Conservation (phyloP, 805 yeast genomes). For the Yarrowia bubula region DNA sequence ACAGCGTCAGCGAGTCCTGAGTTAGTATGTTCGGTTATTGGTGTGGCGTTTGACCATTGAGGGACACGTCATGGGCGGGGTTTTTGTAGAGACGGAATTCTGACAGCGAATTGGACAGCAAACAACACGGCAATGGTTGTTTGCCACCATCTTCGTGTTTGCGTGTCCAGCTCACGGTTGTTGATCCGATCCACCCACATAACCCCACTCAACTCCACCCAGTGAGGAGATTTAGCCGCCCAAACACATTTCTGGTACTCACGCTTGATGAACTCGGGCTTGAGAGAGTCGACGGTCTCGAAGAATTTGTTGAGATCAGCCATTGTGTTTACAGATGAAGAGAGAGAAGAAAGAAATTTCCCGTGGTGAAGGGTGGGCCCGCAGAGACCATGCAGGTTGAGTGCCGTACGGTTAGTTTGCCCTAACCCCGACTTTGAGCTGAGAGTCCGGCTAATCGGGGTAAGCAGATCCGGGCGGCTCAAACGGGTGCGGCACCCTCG, state of each 20-base stretch:
- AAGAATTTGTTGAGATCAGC: slow-evolving; percentile 22
- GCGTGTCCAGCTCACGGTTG: neutral
- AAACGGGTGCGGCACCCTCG: neutral
- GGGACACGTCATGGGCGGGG: neutral
- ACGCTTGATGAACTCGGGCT: slow-evolving; percentile 56
- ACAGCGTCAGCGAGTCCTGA: slow-evolving; percentile 77
- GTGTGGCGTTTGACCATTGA: neutral
- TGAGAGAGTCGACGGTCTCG: slow-evolving; percentile 42
- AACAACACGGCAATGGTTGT: too few species aligned
- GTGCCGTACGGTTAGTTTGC: slow-evolving; percentile 20
- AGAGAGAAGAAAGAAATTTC: slow-evolving; percentile 16
- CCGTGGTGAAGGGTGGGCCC: slow-evolving; percentile 8
- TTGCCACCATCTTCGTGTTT: neutral
- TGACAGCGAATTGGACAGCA: neutral
- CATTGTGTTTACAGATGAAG: slow-evolving; percentile 15
- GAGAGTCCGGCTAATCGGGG: neutral
- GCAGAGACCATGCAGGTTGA: slow-evolving; percentile 16
- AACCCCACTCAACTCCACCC: neutral
- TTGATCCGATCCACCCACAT: neutral
- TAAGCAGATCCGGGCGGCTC: neutral
- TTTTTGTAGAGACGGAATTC: neutral
- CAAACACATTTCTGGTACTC: slow-evolving; percentile 10
- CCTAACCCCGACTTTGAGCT: slow-evolving; percentile 5
- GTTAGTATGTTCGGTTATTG: slow-evolving; percentile 35
- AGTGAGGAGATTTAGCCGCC: neutral